A percentile compares a stretch with the other conserved stretches of the same genome.
phyloP scores from a whole-genome alignment of 345 rosid species.

The Physaria fendleri region DNA sequence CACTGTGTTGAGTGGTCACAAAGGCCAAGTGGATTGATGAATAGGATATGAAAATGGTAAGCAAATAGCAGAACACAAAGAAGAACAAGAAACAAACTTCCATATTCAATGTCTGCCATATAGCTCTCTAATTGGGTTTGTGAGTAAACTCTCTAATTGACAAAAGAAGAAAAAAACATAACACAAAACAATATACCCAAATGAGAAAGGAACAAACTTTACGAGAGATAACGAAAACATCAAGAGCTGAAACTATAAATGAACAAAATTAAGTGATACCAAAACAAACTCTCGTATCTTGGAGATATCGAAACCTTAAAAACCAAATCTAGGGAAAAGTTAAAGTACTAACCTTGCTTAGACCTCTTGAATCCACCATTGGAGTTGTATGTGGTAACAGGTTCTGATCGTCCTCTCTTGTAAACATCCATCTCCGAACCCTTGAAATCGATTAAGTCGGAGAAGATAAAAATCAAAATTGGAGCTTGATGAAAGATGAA shows the following conservation, averaged over 20 bases:
- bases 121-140: too few species aligned
- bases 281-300: constrained; percentile 19
- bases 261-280: not conserved
- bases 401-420: constrained; percentile 57
- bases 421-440: constrained; percentile 43
- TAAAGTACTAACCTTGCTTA: constrained; percentile 40
- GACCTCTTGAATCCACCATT: constrained; percentile 69
- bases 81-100: not conserved
- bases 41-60: not conserved
- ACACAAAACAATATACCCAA: not conserved
- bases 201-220: not conserved
- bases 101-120: not conserved
- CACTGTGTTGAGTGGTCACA: constrained; percentile 1
- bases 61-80: not conserved
- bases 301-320: constrained; percentile 1
- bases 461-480: not conserved
- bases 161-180: not conserved
- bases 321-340: not conserved
- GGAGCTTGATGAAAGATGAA: not conserved
- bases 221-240: not conserved
- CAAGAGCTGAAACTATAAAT: not conserved
- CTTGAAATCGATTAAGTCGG: not conserved
- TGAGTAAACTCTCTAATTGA: not conserved
- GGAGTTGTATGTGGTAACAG: constrained; percentile 29
- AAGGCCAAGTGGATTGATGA: not conserved